These are phyloP conservation scores for Neurospora sp. DNA, from an alignment of 495 filamentous ascomycete genomes.

Conservation along the genomic window DNA sequence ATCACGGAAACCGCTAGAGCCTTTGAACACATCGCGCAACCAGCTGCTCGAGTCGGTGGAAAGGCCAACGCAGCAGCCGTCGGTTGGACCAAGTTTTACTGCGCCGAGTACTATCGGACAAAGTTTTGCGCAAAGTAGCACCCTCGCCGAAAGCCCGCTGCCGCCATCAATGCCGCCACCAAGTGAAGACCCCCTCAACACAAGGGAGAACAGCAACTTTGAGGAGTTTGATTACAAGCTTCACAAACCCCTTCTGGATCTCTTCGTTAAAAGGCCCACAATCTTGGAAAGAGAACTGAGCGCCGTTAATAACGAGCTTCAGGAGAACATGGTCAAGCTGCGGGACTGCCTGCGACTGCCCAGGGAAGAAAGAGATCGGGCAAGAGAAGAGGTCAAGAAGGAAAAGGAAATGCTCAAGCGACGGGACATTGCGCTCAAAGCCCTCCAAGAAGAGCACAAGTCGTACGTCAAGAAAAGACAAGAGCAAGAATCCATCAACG, in stretches of 20 bases:
- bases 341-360: constrained; percentile 1
- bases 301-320: constrained; percentile 17
- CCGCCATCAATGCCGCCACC: neutral
- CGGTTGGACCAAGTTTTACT: neutral
- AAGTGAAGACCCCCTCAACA: neutral
- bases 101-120: neutral
- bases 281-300: constrained; percentile 21
- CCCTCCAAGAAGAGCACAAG: constrained; percentile 18
- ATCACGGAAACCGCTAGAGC: neutral
- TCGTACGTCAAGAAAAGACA: constrained; percentile 18
- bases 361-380: constrained; percentile 21
- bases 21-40: neutral
- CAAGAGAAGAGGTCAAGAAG: constrained; percentile 24
- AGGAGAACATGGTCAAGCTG: constrained; percentile 19
- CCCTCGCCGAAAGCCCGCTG: neutral
- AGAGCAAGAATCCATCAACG: constrained; percentile 25
- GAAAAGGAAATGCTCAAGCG: constrained; percentile 11
- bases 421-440: constrained; percentile 10
- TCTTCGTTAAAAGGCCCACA: constrained; percentile 24
- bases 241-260: constrained; percentile 18
- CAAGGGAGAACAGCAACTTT: neutral
- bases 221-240: constrained; percentile 4
- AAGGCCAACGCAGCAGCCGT: neutral
- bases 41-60: neutral
- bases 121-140: neutral